A percentile compares a stretch with the other conserved stretches of the same genome.
Conservation (phyloP, 2,329 filamentous ascomycete genomes). For the Exophiala mesophila region DNA sequence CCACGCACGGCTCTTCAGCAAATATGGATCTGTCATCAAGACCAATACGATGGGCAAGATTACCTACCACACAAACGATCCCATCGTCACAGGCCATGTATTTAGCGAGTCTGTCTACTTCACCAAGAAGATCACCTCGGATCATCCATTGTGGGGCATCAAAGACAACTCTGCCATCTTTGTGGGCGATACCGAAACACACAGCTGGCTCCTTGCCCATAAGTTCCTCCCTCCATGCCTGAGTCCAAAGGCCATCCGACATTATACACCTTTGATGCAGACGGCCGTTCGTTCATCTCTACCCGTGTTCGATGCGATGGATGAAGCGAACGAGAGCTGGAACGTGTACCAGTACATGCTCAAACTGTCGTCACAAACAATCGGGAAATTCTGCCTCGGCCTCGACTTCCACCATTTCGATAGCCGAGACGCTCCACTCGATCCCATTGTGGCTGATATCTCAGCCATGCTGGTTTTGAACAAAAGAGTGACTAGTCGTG, state of each 20-base stretch:
- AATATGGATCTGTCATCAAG: slow-evolving; percentile 49
- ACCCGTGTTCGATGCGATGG: no score
- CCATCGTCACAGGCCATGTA: slow-evolving; percentile 42
- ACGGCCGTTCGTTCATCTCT: no score
- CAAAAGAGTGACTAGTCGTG: slow-evolving; percentile 53
- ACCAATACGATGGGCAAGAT: slow-evolving; percentile 50
- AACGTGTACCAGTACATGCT: no score
- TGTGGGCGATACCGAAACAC: slow-evolving; percentile 27
- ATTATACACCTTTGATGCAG: slow-evolving; percentile 60
- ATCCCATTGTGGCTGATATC: slow-evolving; percentile 50
- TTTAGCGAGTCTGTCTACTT: slow-evolving; percentile 38
- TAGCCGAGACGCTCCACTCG: slow-evolving; percentile 41
- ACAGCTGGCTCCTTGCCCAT: slow-evolving; percentile 43
- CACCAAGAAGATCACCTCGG: slow-evolving; percentile 46
- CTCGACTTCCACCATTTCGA: slow-evolving; percentile 45
- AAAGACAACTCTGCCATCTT: slow-evolving; percentile 31
- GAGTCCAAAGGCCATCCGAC: slow-evolving; percentile 55
- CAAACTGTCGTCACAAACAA: no score
- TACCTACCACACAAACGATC: slow-evolving; percentile 50
- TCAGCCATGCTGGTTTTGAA: slow-evolving; percentile 51
- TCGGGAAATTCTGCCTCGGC: no score
- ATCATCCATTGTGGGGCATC: slow-evolving; percentile 30
- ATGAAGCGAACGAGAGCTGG: no score
- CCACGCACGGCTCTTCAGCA: slow-evolving; percentile 50
- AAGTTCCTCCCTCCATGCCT: slow-evolving; percentile 59